Evolutionary conservation across 495 filamentous ascomycete genomes (phyloP).

Genomic region (Tirmania nivea): DNA sequence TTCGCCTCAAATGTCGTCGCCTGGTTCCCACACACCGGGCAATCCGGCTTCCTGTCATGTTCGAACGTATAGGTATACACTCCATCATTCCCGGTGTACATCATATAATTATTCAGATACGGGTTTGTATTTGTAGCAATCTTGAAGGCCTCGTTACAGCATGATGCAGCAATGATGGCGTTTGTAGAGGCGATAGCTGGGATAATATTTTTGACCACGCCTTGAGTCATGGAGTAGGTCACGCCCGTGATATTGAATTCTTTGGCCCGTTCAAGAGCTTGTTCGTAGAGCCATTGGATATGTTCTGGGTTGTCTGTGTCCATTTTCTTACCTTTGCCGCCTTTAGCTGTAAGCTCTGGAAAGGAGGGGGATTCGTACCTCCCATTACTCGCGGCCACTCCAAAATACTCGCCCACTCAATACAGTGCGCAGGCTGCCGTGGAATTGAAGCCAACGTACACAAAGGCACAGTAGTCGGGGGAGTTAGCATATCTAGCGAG

Average conservation of each 20-base stretch:
- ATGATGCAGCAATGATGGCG: slow-evolving; percentile 81
- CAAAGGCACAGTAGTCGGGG: slow-evolving; percentile 76
- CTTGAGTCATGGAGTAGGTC: slow-evolving; percentile 91
- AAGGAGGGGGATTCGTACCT: slow-evolving; percentile 3
- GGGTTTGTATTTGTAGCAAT: slow-evolving; percentile 66
- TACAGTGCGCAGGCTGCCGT: slow-evolving; percentile 91
- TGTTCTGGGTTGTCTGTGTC: slow-evolving; percentile 96
- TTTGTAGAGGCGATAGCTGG: slow-evolving; percentile 97
- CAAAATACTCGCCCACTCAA: slow-evolving; percentile 96
- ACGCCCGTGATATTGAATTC: slow-evolving; percentile 87
- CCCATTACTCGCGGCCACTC: slow-evolving; percentile 35
- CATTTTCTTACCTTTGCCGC: slow-evolving; percentile 31
- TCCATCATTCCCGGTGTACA: slow-evolving; percentile 89
- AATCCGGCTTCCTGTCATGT: slow-evolving; percentile 77
- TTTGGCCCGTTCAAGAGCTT: slow-evolving; percentile 52
- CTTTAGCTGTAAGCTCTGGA: slow-evolving; percentile 24
- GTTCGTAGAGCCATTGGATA: slow-evolving; percentile 88
- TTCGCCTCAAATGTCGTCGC: slow-evolving; percentile 52
- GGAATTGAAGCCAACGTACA: slow-evolving; percentile 95
- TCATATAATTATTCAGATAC: slow-evolving; percentile 88
- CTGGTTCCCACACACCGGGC: slow-evolving; percentile 76
- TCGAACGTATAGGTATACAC: slow-evolving; percentile 95
- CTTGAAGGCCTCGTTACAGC: slow-evolving; percentile 93
- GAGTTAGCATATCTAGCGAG: slow-evolving; percentile 93
- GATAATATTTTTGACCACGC: slow-evolving; percentile 98